A percentile compares a stretch with the other conserved stretches of the same genome.
These are phyloP conservation scores for Citrus trifoliata DNA, from an alignment of 345 rosid species.

Conservation along the genomic window DNA sequence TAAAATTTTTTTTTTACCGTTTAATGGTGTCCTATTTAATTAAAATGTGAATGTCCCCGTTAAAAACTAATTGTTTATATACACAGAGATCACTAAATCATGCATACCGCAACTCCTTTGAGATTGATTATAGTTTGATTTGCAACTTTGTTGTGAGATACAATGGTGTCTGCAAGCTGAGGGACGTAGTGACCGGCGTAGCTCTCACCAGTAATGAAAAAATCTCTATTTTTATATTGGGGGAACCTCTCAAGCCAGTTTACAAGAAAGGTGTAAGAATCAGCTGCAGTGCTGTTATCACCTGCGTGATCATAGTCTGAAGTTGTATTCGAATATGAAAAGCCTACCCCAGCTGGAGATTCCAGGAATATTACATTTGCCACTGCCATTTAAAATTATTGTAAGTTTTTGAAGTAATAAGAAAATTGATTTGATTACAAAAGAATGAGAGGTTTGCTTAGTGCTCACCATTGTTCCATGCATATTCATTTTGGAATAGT, in stretches of 20 bases:
- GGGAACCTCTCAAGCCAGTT: slow-evolving; percentile 38
- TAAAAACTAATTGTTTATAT: too few relatives aligned
- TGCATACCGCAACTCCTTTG: slow-evolving; percentile 24
- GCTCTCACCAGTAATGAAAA: slow-evolving; percentile 40
- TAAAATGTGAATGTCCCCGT: too few relatives aligned
- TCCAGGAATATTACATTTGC: slow-evolving; percentile 21
- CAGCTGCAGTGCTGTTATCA: slow-evolving; percentile 27
- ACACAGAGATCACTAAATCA: too few relatives aligned
- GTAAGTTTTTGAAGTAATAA: background rate
- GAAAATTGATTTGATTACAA: background rate
- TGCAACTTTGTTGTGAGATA: slow-evolving; percentile 15
- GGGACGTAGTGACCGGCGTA: slow-evolving; percentile 33
- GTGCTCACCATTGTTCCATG: slow-evolving; percentile 36
- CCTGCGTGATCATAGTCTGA: background rate
- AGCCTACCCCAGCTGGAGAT: slow-evolving; percentile 14
- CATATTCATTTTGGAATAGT: slow-evolving; percentile 21
- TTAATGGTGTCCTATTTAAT: too few relatives aligned
- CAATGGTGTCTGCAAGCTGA: slow-evolving; percentile 33
- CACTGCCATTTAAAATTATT: background rate
- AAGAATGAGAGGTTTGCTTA: background rate
- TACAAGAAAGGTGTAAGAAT: slow-evolving; percentile 28
- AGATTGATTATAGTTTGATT: slow-evolving; percentile 23
- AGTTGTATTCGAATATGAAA: slow-evolving; percentile 15
- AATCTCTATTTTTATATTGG: slow-evolving; percentile 28
- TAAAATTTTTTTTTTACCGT: too few relatives aligned